Percentiles rank a stretch among this genome's conserved stretches.
These are phyloP conservation scores for Litchi chinensis DNA, from an alignment of 345 rosid genomes.

Conservation along the genomic window DNA sequence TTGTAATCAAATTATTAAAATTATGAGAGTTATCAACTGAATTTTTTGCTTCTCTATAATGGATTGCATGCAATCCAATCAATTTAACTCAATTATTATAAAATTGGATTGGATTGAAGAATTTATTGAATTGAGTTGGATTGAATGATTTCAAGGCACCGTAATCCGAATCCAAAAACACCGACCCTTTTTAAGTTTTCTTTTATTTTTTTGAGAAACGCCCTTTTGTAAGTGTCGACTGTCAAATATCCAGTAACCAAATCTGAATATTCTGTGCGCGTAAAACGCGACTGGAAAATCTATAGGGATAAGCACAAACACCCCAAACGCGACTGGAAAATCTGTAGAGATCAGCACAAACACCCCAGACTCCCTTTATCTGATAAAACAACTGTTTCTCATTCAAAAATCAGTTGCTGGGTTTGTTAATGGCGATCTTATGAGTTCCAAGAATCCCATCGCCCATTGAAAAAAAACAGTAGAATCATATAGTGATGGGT, in stretches of 20 bases:
- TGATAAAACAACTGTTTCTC: background rate
- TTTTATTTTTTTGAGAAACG: no score
- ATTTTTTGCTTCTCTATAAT: no score
- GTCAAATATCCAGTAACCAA: background rate
- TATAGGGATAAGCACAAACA: background rate
- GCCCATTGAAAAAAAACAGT: background rate
- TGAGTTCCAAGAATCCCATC: background rate
- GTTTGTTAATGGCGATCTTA: slow-evolving; percentile 4
- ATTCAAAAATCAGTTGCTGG: background rate
- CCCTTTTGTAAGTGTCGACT: background rate
- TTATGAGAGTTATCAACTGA: no score
- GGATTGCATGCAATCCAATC: no score
- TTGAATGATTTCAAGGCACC: no score
- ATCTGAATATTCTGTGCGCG: background rate
- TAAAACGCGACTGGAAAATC: background rate
- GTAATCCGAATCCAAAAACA: no score
- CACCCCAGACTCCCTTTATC: background rate
- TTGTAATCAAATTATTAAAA: no score
- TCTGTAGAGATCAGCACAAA: background rate
- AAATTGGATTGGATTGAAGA: no score
- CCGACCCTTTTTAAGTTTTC: no score
- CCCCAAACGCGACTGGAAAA: no score
- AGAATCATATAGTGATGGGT: slow-evolving; percentile 36
- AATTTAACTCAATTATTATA: no score
- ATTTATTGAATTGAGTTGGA: no score